These are phyloP conservation scores for Wickerhamomyces hampshirensis DNA, from an alignment of 805 yeast species.

Conservation along the genomic window DNA sequence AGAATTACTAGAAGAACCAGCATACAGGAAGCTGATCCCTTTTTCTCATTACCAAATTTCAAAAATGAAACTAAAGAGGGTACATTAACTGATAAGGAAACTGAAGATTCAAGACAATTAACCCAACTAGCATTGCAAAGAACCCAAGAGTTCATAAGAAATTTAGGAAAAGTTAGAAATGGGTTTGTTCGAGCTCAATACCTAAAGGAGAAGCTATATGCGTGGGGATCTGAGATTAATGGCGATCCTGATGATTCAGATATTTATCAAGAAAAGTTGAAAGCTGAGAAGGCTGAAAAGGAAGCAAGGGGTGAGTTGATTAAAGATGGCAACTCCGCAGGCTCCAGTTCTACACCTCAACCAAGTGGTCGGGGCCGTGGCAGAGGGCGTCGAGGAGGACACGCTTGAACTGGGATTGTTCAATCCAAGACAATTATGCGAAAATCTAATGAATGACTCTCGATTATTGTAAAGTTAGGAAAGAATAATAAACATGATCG, in stretches of 20 bases:
- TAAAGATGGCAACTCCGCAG: constrained; percentile 4
- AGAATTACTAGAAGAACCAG: constrained; percentile 25
- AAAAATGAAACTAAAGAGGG: constrained; percentile 42
- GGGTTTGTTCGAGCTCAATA: constrained; percentile 78
- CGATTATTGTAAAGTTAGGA: too few species aligned
- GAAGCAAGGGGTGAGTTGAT: constrained; percentile 14
- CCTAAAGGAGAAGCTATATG: constrained; percentile 59
- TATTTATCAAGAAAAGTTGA: constrained; percentile 26
- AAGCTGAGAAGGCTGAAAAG: constrained; percentile 17
- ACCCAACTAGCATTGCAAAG: constrained; percentile 78
- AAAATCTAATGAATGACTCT: not conserved
- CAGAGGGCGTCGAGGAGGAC: constrained; percentile 14
- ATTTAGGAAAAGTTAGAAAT: constrained; percentile 65
- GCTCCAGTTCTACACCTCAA: constrained; percentile 10
- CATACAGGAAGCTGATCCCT: constrained; percentile 46
- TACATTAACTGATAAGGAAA: constrained; percentile 41
- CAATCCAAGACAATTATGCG: not conserved
- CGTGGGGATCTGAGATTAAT: constrained; percentile 85
- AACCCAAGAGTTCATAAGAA: constrained; percentile 80
- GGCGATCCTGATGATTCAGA: constrained; percentile 51
- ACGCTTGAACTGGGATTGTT: not conserved
- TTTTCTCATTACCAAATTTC: constrained; percentile 57
- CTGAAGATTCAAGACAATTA: constrained; percentile 67
- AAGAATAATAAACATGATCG: too few species aligned
- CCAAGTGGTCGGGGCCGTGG: constrained; percentile 18